These are phyloP conservation scores for Diaporthe nobilis DNA, from an alignment of 2,329 filamentous ascomycete genomes.

Conservation along the genomic window DNA sequence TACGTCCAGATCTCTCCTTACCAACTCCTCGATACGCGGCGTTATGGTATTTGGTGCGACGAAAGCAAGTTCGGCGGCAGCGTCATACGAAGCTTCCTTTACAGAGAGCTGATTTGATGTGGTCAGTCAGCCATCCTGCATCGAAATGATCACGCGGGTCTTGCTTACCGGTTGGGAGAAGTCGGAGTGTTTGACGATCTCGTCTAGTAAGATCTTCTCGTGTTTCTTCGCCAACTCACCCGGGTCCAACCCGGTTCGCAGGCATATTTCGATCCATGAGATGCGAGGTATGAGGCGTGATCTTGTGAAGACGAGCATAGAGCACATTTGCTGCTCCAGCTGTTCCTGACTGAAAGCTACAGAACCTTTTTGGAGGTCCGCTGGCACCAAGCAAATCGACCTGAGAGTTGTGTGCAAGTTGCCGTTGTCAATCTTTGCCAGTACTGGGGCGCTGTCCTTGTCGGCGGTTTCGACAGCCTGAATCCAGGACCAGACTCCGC, in stretches of 20 bases:
- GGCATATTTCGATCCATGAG: slow-evolving; percentile 91
- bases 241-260: slow-evolving; percentile 86
- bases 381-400: slow-evolving; percentile 73
- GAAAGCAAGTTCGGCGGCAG: slow-evolving; percentile 92
- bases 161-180: slow-evolving; percentile 41
- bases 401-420: slow-evolving; percentile 74
- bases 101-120: slow-evolving; percentile 52
- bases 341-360: slow-evolving; percentile 60
- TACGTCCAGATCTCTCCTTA: slow-evolving; percentile 80
- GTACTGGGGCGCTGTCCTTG: slow-evolving; percentile 80
- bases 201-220: slow-evolving; percentile 74
- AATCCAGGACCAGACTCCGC: slow-evolving; percentile 86
- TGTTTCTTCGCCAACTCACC: slow-evolving; percentile 79
- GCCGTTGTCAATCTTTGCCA: slow-evolving; percentile 74
- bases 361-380: slow-evolving; percentile 64
- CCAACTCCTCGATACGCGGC: slow-evolving; percentile 79
- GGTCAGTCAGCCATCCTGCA: not conserved
- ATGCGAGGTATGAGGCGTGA: slow-evolving; percentile 81
- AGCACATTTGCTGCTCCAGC: slow-evolving; percentile 80
- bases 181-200: slow-evolving; percentile 66
- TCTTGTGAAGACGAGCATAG: slow-evolving; percentile 83
- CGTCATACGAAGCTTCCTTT: slow-evolving; percentile 82
- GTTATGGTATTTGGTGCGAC: slow-evolving; percentile 89
- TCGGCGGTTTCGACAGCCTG: slow-evolving; percentile 76
- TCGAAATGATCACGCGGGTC: not conserved